A percentile compares a stretch with the other conserved stretches of the same genome.
Evolutionary conservation across 2,329 filamentous ascomycete species (phyloP).

Genomic region (Cryphonectria carpinicola): DNA sequence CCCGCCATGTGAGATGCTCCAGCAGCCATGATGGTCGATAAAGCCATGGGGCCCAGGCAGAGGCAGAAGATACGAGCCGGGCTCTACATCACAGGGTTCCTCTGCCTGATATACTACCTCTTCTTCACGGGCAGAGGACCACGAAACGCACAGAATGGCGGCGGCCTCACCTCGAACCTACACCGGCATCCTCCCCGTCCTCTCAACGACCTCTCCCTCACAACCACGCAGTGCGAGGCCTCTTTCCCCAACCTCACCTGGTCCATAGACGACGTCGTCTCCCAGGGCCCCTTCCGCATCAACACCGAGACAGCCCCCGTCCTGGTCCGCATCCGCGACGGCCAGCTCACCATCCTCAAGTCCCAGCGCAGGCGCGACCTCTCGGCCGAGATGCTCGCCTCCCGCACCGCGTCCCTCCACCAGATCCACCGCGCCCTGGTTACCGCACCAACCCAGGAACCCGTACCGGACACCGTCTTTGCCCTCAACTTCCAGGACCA

Average conservation of each 20-base stretch:
- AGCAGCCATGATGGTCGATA: conserved; percentile 30
- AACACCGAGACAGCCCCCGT: conserved; percentile 42
- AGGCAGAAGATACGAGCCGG: conserved; percentile 33
- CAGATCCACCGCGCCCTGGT: conserved; percentile 57
- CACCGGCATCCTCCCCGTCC: conserved; percentile 21
- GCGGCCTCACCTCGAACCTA: not conserved
- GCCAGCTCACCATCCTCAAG: conserved; percentile 51
- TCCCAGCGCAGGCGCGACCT: conserved; percentile 45
- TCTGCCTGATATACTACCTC: conserved; percentile 34
- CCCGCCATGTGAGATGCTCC: conserved; percentile 18
- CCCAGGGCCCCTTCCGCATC: conserved; percentile 49
- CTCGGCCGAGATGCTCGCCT: conserved; percentile 49
- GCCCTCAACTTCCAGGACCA: conserved; percentile 56
- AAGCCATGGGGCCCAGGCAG: conserved; percentile 30
- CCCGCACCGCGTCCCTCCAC: conserved; percentile 56
- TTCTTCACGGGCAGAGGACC: conserved; percentile 30
- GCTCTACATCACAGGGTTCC: conserved; percentile 30
- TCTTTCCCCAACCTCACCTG: conserved; percentile 52
- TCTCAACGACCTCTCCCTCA: conserved; percentile 45
- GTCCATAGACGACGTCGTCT: conserved; percentile 50
- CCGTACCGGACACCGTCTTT: conserved; percentile 55
- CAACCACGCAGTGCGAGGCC: conserved; percentile 46
- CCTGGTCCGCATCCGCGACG: conserved; percentile 47
- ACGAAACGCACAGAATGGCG: not conserved
- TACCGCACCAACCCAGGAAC: conserved; percentile 45